Percentiles rank a stretch among this genome's conserved stretches.
phyloP scores from a whole-genome alignment of 2,329 filamentous ascomycete species.

The Zasmidium cellare region DNA sequence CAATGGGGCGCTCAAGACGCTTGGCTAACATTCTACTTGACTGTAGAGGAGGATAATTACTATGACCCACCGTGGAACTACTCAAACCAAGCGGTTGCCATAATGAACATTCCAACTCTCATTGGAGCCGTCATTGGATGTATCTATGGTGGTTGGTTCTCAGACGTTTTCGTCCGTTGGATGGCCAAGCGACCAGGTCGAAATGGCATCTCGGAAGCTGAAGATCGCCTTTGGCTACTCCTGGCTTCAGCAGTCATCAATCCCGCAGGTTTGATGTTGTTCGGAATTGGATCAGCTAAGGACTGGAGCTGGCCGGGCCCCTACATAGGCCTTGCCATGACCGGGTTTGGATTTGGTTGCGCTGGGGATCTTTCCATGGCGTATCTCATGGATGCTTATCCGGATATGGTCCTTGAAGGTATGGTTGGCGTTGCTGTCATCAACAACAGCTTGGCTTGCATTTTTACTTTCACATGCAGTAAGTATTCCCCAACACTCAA shows the following conservation, averaged over 20 bases:
- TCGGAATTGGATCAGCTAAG: constrained; percentile 53
- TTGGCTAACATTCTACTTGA: constrained; percentile 61
- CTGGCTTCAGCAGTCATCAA: constrained; percentile 52
- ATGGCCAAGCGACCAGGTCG: constrained; percentile 51
- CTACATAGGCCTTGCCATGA: constrained; percentile 58
- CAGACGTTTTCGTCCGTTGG: constrained; percentile 57
- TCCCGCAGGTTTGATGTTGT: constrained; percentile 54
- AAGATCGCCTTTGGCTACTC: constrained; percentile 56
- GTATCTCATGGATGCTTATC: constrained; percentile 58
- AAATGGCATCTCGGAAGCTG: constrained; percentile 56
- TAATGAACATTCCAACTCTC: constrained; percentile 59
- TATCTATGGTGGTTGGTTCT: constrained; percentile 59
- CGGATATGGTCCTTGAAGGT: constrained; percentile 58
- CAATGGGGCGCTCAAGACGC: constrained; percentile 63
- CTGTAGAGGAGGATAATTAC: constrained; percentile 59
- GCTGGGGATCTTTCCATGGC: constrained; percentile 55
- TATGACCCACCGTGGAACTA: constrained; percentile 57
- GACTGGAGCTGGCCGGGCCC: constrained; percentile 55
- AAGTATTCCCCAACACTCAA: constrained; percentile 8
- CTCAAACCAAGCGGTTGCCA: constrained; percentile 52
- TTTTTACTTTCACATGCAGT: constrained; percentile 52
- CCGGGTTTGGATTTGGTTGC: constrained; percentile 61
- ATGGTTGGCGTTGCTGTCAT: constrained; percentile 61
- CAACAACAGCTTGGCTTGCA: constrained; percentile 56
- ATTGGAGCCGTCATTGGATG: constrained; percentile 58